Conservation (phyloP, 768 basidiomycete species). For the Macrolepiota albuminosa region DNA sequence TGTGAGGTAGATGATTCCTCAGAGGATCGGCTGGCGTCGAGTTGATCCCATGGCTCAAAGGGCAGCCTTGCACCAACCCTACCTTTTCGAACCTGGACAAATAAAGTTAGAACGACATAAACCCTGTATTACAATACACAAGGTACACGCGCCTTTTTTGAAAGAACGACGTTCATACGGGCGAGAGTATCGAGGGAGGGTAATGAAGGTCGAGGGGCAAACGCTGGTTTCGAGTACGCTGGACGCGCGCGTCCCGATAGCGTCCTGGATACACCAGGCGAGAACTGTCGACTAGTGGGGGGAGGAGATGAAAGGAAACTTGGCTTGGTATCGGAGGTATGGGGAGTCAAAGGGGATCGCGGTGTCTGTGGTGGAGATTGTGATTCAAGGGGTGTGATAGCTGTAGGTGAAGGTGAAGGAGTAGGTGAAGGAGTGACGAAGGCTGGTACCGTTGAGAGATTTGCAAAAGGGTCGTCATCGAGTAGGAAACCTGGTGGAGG, state of each 20-base stretch:
- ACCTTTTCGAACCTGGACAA: constrained; percentile 42
- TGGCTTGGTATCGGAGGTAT: constrained; percentile 10
- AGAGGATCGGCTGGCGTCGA: constrained; percentile 17
- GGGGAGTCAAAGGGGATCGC: constrained; percentile 25
- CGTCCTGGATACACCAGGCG: constrained; percentile 14
- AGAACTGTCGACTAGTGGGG: too few species aligned
- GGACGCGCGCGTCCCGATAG: constrained; percentile 24
- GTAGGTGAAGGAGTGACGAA: constrained; percentile 8
- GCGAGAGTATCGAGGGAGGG: constrained; percentile 47
- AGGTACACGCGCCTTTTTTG: constrained; percentile 35
- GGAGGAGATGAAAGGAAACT: constrained; percentile 15
- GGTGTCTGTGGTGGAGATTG: constrained; percentile 15
- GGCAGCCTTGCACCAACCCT: constrained; percentile 48
- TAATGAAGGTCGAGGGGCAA: constrained; percentile 44
- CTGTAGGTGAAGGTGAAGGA: constrained; percentile 5
- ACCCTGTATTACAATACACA: constrained; percentile 1
- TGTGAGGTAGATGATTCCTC: constrained; percentile 13
- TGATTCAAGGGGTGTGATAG: constrained; percentile 13
- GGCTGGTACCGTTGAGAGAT: constrained; percentile 34
- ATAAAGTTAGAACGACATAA: neutral
- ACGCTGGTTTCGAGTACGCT: constrained; percentile 44
- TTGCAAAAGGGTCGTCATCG: constrained; percentile 75
- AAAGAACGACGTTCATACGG: constrained; percentile 40
- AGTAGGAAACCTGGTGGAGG: constrained; percentile 45
- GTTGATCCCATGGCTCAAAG: constrained; percentile 49